phyloP scores from a whole-genome alignment of 2,329 filamentous ascomycete genomes.

The Saccharata proteae region DNA sequence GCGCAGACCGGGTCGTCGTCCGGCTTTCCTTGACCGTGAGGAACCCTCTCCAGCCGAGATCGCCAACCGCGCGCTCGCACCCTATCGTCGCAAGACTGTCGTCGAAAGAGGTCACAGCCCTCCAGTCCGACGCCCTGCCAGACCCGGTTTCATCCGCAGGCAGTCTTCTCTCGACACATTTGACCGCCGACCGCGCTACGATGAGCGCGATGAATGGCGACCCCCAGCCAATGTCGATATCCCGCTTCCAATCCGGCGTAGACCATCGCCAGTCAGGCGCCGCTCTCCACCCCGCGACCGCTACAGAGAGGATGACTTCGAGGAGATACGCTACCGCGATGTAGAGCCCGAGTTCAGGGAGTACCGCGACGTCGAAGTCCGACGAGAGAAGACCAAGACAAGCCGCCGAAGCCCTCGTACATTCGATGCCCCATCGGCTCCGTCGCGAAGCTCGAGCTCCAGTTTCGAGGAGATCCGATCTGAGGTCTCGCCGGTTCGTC shows the following conservation, averaged over 20 bases:
- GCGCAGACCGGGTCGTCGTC: conserved; percentile 22
- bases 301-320: conserved; percentile 62
- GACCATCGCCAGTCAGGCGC: conserved; percentile 44
- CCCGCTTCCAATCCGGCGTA: conserved; percentile 45
- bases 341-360: conserved; percentile 22
- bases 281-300: conserved; percentile 31
- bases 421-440: conserved; percentile 1
- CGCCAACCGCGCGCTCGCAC: conserved; percentile 41
- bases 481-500: conserved; percentile 21
- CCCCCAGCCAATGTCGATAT: conserved; percentile 58
- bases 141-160: conserved; percentile 60
- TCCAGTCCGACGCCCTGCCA: conserved; percentile 41
- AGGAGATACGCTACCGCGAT: conserved; percentile 40
- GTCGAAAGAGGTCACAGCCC: conserved; percentile 43
- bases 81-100: conserved; percentile 47
- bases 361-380: conserved; percentile 38
- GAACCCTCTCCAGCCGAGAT: conserved; percentile 34
- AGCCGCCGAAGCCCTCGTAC: conserved; percentile 13
- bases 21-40: conserved; percentile 30
- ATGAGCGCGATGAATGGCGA: conserved; percentile 49
- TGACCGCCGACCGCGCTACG: conserved; percentile 58
- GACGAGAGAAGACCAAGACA: conserved; percentile 29
- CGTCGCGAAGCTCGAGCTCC: conserved; percentile 17
- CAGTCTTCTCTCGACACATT: conserved; percentile 88
- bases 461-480: conserved; percentile 25